phyloP scores from a whole-genome alignment of 495 filamentous ascomycete genomes.

The Xylaria bambusicola region DNA sequence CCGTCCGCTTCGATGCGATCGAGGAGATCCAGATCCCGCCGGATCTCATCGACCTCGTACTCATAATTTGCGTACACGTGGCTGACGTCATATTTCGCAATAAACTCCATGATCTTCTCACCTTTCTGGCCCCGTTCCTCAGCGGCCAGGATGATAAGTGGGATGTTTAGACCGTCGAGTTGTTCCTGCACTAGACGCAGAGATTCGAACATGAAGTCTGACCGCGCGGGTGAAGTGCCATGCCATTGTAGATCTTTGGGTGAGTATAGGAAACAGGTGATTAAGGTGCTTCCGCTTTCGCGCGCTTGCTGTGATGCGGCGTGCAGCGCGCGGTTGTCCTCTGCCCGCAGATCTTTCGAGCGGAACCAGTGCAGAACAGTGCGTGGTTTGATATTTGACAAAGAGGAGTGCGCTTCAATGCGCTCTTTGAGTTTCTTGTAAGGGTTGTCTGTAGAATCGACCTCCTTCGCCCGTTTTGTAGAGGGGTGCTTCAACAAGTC shows the following conservation, averaged over 20 bases:
- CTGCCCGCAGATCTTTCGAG: slow-evolving; percentile 32
- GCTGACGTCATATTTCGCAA: slow-evolving; percentile 37
- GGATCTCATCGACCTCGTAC: slow-evolving; percentile 63
- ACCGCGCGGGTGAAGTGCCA: slow-evolving; percentile 42
- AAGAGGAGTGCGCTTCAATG: background rate
- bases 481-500: slow-evolving; percentile 36
- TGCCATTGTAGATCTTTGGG: slow-evolving; percentile 45
- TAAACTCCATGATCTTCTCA: slow-evolving; percentile 36
- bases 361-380: slow-evolving; percentile 10
- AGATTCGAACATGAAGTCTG: slow-evolving; percentile 45
- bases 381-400: background rate
- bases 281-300: slow-evolving; percentile 33
- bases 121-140: slow-evolving; percentile 38
- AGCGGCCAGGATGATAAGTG: slow-evolving; percentile 36
- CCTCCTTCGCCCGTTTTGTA: slow-evolving; percentile 47
- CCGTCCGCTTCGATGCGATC: slow-evolving; percentile 23
- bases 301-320: slow-evolving; percentile 36
- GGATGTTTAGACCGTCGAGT: slow-evolving; percentile 41
- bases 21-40: slow-evolving; percentile 43
- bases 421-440: slow-evolving; percentile 25
- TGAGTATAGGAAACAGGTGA: slow-evolving; percentile 41
- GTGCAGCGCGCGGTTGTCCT: slow-evolving; percentile 45
- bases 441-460: slow-evolving; percentile 33
- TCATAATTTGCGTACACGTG: slow-evolving; percentile 60
- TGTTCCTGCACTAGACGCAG: slow-evolving; percentile 41